Percentiles rank a stretch among this genome's conserved stretches.
Evolutionary conservation across 352 stramenopile genomes (phyloP).

Genomic region (Thalassiosira tumida): DNA sequence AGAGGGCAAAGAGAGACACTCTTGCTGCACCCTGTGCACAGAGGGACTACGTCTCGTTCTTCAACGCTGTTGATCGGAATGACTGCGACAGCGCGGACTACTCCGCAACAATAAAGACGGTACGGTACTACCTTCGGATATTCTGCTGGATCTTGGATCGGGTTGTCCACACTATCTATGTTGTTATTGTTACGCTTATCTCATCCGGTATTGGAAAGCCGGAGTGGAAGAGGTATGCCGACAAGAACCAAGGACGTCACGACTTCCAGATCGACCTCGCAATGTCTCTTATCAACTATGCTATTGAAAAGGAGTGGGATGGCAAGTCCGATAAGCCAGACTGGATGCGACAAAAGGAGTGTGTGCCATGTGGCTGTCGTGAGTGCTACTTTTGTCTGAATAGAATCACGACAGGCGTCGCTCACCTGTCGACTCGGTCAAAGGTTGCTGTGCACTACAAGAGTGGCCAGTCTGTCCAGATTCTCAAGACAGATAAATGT

Average conservation of each 20-base stretch:
- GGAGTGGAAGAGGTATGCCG: neutral
- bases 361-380: slow-evolving; percentile 53
- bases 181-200: neutral
- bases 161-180: neutral
- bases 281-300: neutral
- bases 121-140: neutral
- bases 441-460: neutral
- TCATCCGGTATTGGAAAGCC: neutral
- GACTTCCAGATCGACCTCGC: slow-evolving; percentile 3
- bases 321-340: neutral
- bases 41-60: neutral
- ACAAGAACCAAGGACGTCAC: neutral
- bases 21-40: neutral
- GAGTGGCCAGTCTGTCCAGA: neutral
- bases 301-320: neutral
- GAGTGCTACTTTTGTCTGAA: slow-evolving; percentile 65
- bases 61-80: neutral
- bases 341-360: neutral
- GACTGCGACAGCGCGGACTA: neutral
- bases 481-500: neutral
- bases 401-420: slow-evolving; percentile 14
- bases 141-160: neutral
- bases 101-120: neutral
- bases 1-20: neutral
- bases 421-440: neutral